These are phyloP conservation scores for Pisolithus marmoratus DNA, from an alignment of 768 basidiomycete genomes.

Conservation along the genomic window DNA sequence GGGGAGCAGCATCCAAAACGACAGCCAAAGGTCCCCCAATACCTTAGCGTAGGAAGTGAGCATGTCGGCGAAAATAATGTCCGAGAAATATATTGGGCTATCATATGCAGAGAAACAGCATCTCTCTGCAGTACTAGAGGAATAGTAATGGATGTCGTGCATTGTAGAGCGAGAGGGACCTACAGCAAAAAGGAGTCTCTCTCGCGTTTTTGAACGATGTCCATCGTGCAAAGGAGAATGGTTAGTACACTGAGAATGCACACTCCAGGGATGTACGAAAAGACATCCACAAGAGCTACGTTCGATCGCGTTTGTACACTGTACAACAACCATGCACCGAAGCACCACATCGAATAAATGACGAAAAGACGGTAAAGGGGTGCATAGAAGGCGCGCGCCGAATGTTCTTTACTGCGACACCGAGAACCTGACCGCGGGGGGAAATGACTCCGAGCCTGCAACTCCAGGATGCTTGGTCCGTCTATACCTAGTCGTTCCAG, in stretches of 20 bases:
- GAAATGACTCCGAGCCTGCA: constrained; percentile 25
- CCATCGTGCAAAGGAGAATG: constrained; percentile 60
- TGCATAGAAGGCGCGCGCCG: constrained; percentile 39
- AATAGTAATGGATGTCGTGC: neutral
- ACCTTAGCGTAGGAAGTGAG: constrained; percentile 97
- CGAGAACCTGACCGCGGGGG: constrained; percentile 16
- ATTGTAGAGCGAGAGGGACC: constrained; percentile 27
- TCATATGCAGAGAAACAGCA: constrained; percentile 63
- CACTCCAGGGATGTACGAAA: constrained; percentile 70
- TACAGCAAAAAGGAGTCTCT: constrained; percentile 76
- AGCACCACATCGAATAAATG: constrained; percentile 55
- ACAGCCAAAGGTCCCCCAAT: constrained; percentile 90
- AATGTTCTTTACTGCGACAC: constrained; percentile 14
- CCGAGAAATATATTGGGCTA: constrained; percentile 75
- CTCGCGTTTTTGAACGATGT: constrained; percentile 62
- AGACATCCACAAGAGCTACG: constrained; percentile 58
- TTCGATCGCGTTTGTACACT: constrained; percentile 54
- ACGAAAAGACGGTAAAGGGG: constrained; percentile 65
- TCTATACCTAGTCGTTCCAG: constrained; percentile 73
- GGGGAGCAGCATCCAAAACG: constrained; percentile 78
- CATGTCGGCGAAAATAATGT: constrained; percentile 92
- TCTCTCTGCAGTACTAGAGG: constrained; percentile 59
- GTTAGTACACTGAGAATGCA: constrained; percentile 54
- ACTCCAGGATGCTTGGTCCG: constrained; percentile 62
- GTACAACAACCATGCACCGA: constrained; percentile 66